These are phyloP conservation scores for Phytopythium cucurbitacearum DNA, from an alignment of 352 stramenopile genomes.

Conservation along the genomic window DNA sequence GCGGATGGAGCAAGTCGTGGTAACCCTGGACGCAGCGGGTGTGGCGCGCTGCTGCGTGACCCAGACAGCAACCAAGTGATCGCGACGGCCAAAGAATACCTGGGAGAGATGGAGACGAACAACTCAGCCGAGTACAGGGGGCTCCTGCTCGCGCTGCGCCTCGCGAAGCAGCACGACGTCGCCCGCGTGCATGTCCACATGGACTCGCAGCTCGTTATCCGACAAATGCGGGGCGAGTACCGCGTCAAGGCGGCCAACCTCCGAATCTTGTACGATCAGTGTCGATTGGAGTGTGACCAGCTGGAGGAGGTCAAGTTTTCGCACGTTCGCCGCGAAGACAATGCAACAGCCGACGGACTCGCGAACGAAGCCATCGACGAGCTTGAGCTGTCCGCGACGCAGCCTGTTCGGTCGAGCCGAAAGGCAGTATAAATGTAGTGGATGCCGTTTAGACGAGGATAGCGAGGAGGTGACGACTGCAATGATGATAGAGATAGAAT, in stretches of 20 bases:
- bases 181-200: slow-evolving; percentile 48
- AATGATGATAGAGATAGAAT: no score
- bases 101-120: slow-evolving; percentile 66
- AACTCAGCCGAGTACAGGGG: slow-evolving; percentile 72
- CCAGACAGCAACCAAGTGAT: slow-evolving; percentile 31
- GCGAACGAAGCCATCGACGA: slow-evolving; percentile 66
- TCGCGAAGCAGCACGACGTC: slow-evolving; percentile 36
- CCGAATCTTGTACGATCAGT: slow-evolving; percentile 33
- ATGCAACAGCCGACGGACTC: slow-evolving; percentile 50
- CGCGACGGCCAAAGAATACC: slow-evolving; percentile 31
- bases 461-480: no score
- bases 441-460: no score
- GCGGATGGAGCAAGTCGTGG: slow-evolving; percentile 69
- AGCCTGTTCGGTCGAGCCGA: no score
- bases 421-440: no score
- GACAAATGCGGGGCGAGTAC: slow-evolving; percentile 70
- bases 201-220: slow-evolving; percentile 79
- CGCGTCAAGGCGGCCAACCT: slow-evolving; percentile 65
- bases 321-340: slow-evolving; percentile 47
- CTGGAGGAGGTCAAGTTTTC: slow-evolving; percentile 41
- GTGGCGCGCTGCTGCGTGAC: slow-evolving; percentile 56
- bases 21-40: slow-evolving; percentile 58
- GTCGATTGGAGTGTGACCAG: slow-evolving; percentile 21
- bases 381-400: slow-evolving; percentile 5
- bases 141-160: slow-evolving; percentile 49